These are phyloP conservation scores for Fraxinus latifolia DNA, from an alignment of 305 asterid genomes.

Conservation along the genomic window DNA sequence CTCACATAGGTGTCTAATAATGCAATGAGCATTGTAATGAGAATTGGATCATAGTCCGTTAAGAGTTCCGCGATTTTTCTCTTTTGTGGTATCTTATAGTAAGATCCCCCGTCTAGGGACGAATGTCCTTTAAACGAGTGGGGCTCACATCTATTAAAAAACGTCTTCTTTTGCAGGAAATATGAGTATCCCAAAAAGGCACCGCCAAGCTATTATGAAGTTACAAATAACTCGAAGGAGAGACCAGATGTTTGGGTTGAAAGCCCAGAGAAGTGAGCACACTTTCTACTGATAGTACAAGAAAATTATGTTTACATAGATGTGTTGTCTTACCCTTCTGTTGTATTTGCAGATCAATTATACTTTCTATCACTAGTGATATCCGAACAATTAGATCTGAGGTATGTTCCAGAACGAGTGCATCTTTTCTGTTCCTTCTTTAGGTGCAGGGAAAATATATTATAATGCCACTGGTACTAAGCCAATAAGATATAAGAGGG, in stretches of 20 bases:
- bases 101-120: too few species aligned
- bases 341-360: conserved; percentile 57
- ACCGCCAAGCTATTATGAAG: conserved; percentile 89
- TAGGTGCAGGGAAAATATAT: neutral
- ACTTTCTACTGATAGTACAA: conserved; percentile 7
- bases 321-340: conserved; percentile 26
- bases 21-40: neutral
- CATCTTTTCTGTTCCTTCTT: conserved; percentile 11
- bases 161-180: conserved; percentile 47
- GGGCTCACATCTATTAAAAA: too few species aligned
- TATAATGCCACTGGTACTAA: neutral
- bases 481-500: neutral
- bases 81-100: too few species aligned
- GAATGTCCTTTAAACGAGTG: too few species aligned
- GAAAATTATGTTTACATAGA: neutral
- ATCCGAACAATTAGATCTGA: conserved; percentile 92
- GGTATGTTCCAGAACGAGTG: conserved; percentile 44
- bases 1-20: neutral
- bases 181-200: conserved; percentile 79
- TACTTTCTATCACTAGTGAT: conserved; percentile 88
- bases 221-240: conserved; percentile 87
- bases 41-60: neutral
- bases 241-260: conserved; percentile 99
- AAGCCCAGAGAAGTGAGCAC: conserved; percentile 84
- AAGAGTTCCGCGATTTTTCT: too few species aligned